Conservation (phyloP, 2,329 filamentous ascomycete species). For the Diaporthe ilicicola region DNA sequence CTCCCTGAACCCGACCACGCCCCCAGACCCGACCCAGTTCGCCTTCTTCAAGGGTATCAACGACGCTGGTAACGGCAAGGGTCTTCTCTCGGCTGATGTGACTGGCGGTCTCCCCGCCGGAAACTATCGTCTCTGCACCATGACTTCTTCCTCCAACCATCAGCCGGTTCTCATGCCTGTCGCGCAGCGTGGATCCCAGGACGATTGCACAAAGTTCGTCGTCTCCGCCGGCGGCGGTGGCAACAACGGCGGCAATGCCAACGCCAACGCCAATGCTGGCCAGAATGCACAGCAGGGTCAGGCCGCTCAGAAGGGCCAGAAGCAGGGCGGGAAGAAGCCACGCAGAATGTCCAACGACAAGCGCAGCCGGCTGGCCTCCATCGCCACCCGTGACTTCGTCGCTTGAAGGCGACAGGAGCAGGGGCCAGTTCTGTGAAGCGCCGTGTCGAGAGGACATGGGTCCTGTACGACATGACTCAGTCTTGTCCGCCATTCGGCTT, state of each 20-base stretch:
- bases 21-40: conserved; percentile 61
- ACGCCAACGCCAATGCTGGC: conserved; percentile 34
- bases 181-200: conserved; percentile 50
- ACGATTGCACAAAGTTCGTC: conserved; percentile 50
- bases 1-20: conserved; percentile 57
- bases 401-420: background rate
- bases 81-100: conserved; percentile 43
- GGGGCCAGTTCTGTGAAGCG: conserved; percentile 8
- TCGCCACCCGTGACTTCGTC: conserved; percentile 26
- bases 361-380: conserved; percentile 7
- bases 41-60: conserved; percentile 48
- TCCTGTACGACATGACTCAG: background rate
- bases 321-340: background rate
- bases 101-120: conserved; percentile 47
- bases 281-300: conserved; percentile 24
- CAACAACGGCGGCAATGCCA: conserved; percentile 29
- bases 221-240: conserved; percentile 35
- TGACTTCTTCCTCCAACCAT: conserved; percentile 48
- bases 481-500: conserved; percentile 11
- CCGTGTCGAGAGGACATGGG: background rate
- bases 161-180: conserved; percentile 49
- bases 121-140: conserved; percentile 49
- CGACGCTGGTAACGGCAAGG: conserved; percentile 44
- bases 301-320: background rate
- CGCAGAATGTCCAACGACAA: conserved; percentile 7